Conservation (phyloP, 1,284 basidiomycete genomes). For the Blastosporella zonata region DNA sequence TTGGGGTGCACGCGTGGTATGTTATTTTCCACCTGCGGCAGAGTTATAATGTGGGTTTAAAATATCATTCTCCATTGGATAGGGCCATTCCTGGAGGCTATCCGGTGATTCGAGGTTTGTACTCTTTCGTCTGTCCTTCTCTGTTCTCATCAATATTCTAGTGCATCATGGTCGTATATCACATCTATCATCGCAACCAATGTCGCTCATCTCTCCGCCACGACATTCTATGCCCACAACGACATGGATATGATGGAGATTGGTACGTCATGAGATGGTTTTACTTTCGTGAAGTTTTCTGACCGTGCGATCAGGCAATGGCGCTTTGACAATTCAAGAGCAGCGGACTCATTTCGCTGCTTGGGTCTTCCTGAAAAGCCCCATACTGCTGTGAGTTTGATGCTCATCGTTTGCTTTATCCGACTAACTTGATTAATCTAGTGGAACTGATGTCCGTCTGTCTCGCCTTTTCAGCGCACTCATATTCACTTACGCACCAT, state of each 20-base stretch:
- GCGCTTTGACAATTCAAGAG: conserved; percentile 45
- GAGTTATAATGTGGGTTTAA: no score
- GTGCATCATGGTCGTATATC: conserved; percentile 48
- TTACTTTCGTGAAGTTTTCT: neutral
- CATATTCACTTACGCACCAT: neutral
- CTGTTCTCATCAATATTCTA: conserved; percentile 19
- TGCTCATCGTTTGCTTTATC: neutral
- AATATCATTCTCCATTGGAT: neutral
- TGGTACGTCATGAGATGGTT: conserved; percentile 24
- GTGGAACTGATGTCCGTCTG: conserved; percentile 48
- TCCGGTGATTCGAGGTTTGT: conserved; percentile 42
- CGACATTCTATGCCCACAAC: conserved; percentile 50
- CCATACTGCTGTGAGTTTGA: conserved; percentile 44
- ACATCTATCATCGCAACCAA: conserved; percentile 43
- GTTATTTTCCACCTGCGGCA: neutral
- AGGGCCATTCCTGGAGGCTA: conserved; percentile 60
- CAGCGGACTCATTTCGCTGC: conserved; percentile 55
- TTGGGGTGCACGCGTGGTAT: conserved; percentile 52
- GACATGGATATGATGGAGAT: conserved; percentile 68
- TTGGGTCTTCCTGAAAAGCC: conserved; percentile 56
- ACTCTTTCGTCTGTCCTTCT: neutral
- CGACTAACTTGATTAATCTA: conserved; percentile 10
- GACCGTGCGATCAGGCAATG: conserved; percentile 34
- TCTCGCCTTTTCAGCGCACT: neutral
- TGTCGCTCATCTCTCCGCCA: conserved; percentile 37